phyloP scores from a whole-genome alignment of 2,329 filamentous ascomycete species.

The Penicillium rolfsii region DNA sequence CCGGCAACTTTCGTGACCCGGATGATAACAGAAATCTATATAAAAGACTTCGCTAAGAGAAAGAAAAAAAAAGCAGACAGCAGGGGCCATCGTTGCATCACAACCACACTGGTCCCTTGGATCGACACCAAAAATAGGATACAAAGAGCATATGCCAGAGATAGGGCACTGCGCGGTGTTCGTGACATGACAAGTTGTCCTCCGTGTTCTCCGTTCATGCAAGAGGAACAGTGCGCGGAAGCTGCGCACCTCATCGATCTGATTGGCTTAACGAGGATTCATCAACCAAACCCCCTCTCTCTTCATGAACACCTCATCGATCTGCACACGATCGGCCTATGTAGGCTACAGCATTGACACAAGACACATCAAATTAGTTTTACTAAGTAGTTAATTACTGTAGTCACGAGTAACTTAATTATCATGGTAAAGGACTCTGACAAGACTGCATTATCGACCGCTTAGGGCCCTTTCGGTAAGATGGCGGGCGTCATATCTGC shows the following conservation, averaged over 20 bases:
- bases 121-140: conserved; percentile 5
- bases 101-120: background rate
- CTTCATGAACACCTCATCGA: conserved; percentile 18
- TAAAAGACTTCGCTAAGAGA: background rate
- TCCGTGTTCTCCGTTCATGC: conserved; percentile 10
- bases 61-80: background rate
- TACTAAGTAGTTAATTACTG: too few species aligned
- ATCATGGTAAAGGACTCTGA: conserved; percentile 20
- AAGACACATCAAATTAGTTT: conserved; percentile 26
- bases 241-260: conserved; percentile 8
- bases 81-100: background rate
- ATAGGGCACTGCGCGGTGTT: background rate
- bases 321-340: conserved; percentile 22
- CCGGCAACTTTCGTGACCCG: background rate
- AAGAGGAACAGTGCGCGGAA: background rate
- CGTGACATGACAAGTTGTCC: conserved; percentile 9
- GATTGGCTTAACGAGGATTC: conserved; percentile 1
- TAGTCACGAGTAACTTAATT: too few species aligned
- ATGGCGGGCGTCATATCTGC: background rate
- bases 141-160: background rate
- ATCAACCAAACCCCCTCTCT: conserved; percentile 14
- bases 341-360: conserved; percentile 24
- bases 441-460: background rate
- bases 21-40: background rate
- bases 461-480: background rate